These are phyloP conservation scores for Monosporascus sp. DNA, from an alignment of 2,329 filamentous ascomycete genomes.

Conservation along the genomic window DNA sequence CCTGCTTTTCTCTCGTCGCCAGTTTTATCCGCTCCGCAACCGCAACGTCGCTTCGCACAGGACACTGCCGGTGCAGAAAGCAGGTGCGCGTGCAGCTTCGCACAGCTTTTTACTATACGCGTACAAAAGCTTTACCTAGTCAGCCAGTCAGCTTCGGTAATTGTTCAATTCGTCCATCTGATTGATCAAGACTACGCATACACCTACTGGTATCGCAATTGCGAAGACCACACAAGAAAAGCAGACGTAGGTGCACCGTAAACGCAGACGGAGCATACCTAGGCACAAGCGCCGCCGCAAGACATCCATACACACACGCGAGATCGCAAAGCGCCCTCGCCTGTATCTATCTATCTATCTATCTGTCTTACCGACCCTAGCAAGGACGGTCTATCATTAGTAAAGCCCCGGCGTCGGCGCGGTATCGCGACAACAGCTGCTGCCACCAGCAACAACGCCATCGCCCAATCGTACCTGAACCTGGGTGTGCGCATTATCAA, in stretches of 20 bases:
- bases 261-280: background rate
- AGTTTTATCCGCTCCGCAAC: slow-evolving; percentile 16
- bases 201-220: background rate
- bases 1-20: slow-evolving; percentile 2
- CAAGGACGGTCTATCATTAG: background rate
- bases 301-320: background rate
- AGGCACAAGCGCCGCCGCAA: background rate
- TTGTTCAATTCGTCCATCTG: background rate
- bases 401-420: background rate
- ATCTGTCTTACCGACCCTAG: background rate
- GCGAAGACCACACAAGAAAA: background rate
- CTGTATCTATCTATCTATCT: background rate
- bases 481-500: background rate
- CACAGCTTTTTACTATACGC: background rate
- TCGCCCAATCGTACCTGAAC: background rate
- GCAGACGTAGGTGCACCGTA: background rate
- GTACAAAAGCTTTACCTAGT: background rate
- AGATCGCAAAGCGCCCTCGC: background rate
- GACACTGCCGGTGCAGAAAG: no score
- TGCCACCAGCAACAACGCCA: background rate
- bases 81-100: no score
- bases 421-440: background rate
- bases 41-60: no score
- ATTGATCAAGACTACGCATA: background rate
- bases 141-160: background rate